Evolutionary conservation across 192 early-diverging fungal species (phyloP), one percentile per base, ranked within the genome.

Genomic region (Podila minutissima): DNA sequence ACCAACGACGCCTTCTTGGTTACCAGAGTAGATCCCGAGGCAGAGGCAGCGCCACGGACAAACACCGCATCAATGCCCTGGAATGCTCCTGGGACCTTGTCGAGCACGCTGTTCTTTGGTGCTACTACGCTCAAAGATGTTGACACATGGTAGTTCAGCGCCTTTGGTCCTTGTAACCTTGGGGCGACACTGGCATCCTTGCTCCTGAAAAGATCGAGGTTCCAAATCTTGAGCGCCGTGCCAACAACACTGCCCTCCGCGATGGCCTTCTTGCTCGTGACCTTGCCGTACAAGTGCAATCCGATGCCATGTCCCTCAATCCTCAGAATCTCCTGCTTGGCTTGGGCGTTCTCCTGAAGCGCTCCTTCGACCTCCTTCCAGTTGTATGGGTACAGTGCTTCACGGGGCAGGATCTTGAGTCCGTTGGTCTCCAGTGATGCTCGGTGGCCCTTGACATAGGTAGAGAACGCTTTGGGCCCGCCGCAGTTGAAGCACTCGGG

Each of bases 401-500:
- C 50, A 57, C 83, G 72, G 6, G 87, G 86, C 15, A 90, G 32
- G 38, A 90, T 88, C 9, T 32, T 62, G 13, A 90, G 66, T 0
- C 87, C 87, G 49, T 75, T 76, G 32, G 64, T 73, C 67, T 87
- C 87, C 10, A 90, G 70, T 20, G 73, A 49, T 20, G 38, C 51
- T 9, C 83, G 81, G 38, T 88, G 77, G 2, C 82, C 55, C 48
- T 82, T 85, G 6, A 88, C 89, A 74, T 90, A 90, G 0, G 68
- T 75, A n/a, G 89, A 88, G 29, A 90, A 86, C 2, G 86, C 87
- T 37, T 84, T 87, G 29, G 87, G 87, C 3, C 89, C 89, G n/a
- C 84, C 82, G 41, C 89, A 90, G 53, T 88, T 90, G 74, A 90
- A 90, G 59, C 89, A 90, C 48, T 74, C 65, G 11, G 86, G 78